Evolutionary conservation across 2,329 filamentous ascomycete genomes (phyloP).

Genomic region (Coniochaeta sp.): DNA sequence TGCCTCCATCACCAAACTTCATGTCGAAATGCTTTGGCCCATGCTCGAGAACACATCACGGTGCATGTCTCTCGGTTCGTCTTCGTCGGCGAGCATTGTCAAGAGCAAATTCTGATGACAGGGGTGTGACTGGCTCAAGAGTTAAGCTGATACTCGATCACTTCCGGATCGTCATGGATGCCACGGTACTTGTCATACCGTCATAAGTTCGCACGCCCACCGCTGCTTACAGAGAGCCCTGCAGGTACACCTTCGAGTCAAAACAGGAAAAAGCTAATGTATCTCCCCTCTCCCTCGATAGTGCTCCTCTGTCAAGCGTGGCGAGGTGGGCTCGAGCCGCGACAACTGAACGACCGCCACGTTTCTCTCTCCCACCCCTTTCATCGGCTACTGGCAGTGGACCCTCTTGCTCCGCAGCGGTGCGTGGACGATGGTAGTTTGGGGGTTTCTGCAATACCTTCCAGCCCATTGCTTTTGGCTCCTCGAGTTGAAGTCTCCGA

Average conservation of each 20-base stretch:
- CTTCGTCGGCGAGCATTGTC: neutral
- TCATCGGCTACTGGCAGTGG: neutral
- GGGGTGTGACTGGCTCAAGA: neutral
- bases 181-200: neutral
- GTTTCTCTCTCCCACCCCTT: neutral
- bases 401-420: neutral
- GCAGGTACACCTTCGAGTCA: neutral
- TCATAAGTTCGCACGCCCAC: neutral
- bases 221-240: neutral
- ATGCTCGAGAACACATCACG: neutral
- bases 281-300: neutral
- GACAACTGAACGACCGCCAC: slow-evolving; percentile 1
- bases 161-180: neutral
- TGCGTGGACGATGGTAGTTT: neutral
- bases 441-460: neutral
- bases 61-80: neutral
- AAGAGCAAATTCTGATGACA: neutral
- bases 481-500: neutral
- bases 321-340: neutral
- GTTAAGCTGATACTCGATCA: neutral
- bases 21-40: neutral
- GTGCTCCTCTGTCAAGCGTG: neutral
- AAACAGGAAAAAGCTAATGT: neutral
- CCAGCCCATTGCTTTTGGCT: neutral
- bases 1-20: slow-evolving; percentile 3